Base-by-base conservation (phyloP, 176 grass and related monocot genomes). In the Hordeum marinum region DNA sequence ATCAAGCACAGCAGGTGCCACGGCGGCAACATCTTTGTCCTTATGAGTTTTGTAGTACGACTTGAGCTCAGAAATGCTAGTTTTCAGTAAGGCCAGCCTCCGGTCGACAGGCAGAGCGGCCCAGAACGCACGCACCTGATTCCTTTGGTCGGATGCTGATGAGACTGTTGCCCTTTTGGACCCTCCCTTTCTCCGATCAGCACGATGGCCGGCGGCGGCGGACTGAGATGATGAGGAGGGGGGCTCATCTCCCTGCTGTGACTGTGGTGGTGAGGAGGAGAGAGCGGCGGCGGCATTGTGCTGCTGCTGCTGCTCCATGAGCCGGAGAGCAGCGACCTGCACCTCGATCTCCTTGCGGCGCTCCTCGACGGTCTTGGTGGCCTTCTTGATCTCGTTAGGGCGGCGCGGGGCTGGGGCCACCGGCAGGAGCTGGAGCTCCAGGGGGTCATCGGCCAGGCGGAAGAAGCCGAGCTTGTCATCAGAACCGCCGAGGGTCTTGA, bases 331-430 rank as follows among this genome's bases (percentile, higher is more conserved):
- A 13, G 93, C 90, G 5, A 98, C 80, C 7, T 91, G 89, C 67
- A 92, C 93, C 86, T 98, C 96, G 63, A 98, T 96, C 88, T 98
- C 96, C 90, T 94, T 93, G 76, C 96, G 93, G 50, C 91, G 91
- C 83, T 99, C 96, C 24, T 99, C 90, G 0, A 87, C 54, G 50
- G 91, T 99, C 89, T 99, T 99, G 11, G 84, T 90, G 21, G 91
- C 96, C 78, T 96, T 98, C 85, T 95, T 99, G 80, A 96, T 87
- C 88, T 99, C 96, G 17, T 96, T 99, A 8, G 87, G 88, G 9
- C 93, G 94, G 59, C 91, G 91, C 1, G 88, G 83, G 2, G 91
- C 63, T 12, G 94, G 52, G 4, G 78, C 52, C 0, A 61, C 12
- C 15, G 92, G 96, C 14, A 95, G 84, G 29, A 96, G 76, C 18